A percentile compares a stretch with the other conserved stretches of the same genome.
Evolutionary conservation across 495 filamentous ascomycete species (phyloP).

Genomic region (Pyronema omphalodes): DNA sequence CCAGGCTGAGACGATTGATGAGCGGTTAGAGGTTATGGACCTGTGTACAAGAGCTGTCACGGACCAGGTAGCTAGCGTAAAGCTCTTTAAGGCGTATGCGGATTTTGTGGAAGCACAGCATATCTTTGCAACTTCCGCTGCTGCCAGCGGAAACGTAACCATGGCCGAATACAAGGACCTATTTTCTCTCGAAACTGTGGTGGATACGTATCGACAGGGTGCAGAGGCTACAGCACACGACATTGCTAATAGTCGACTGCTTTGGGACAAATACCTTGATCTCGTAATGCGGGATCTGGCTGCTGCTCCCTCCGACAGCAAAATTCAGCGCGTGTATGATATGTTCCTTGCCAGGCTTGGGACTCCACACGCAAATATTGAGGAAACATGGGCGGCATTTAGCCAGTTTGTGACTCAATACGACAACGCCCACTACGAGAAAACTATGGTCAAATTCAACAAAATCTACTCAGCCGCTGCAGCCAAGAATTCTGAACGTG

Average conservation of each 20-base stretch:
- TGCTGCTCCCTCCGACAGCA: slow-evolving; percentile 30
- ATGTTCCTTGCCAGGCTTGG: slow-evolving; percentile 58
- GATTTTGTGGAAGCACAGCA: slow-evolving; percentile 70
- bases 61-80: slow-evolving; percentile 67
- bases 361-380: slow-evolving; percentile 69
- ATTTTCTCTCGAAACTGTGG: slow-evolving; percentile 56
- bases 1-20: slow-evolving; percentile 28
- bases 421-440: slow-evolving; percentile 56
- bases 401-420: slow-evolving; percentile 65
- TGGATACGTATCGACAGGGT: slow-evolving; percentile 63
- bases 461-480: slow-evolving; percentile 48
- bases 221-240: slow-evolving; percentile 42
- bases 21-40: slow-evolving; percentile 58
- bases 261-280: slow-evolving; percentile 71
- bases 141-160: slow-evolving; percentile 27
- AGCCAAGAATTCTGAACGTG: slow-evolving; percentile 46
- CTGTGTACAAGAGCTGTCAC: slow-evolving; percentile 59
- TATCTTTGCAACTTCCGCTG: slow-evolving; percentile 32
- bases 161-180: slow-evolving; percentile 62
- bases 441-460: slow-evolving; percentile 54
- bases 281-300: slow-evolving; percentile 42
- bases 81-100: slow-evolving; percentile 75
- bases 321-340: slow-evolving; percentile 42
- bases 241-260: slow-evolving; percentile 40
- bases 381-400: slow-evolving; percentile 64